Evolutionary conservation across 345 rosid genomes (phyloP).

Genomic region (Euclidium syriacum): DNA sequence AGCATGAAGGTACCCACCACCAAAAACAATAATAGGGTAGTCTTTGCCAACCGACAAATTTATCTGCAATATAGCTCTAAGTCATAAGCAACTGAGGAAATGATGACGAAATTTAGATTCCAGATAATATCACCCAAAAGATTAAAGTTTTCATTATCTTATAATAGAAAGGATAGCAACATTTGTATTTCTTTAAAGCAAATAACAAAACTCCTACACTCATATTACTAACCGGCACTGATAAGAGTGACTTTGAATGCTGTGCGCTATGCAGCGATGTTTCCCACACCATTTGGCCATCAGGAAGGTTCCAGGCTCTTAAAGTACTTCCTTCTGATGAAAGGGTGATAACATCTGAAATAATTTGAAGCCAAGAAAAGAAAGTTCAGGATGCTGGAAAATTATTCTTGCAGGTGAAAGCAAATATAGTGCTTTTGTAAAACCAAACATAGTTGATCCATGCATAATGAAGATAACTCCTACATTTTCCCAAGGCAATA

Average conservation of each 20-base stretch:
- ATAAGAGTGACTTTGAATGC: conserved; percentile 55
- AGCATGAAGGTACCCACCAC: conserved; percentile 75
- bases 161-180: background rate
- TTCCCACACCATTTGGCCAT: conserved; percentile 99
- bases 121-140: background rate
- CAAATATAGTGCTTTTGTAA: background rate
- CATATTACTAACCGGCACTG: conserved; percentile 52
- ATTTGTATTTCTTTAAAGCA: background rate
- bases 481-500: conserved; percentile 88
- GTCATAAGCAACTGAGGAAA: conserved; percentile 5
- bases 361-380: conserved; percentile 2
- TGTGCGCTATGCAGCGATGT: conserved; percentile 54
- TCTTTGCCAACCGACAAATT: conserved; percentile 68
- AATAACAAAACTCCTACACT: conserved; percentile 2
- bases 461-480: background rate
- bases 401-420: background rate
- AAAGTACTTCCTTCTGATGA: conserved; percentile 72
- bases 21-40: conserved; percentile 49
- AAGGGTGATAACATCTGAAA: conserved; percentile 78
- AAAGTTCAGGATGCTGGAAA: conserved; percentile 1
- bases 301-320: conserved; percentile 99
- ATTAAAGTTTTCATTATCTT: background rate
- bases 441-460: conserved; percentile 1
- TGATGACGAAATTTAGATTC: background rate
- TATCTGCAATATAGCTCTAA: conserved; percentile 40